Evolutionary conservation across 2,329 filamentous ascomycete genomes (phyloP).

Genomic region (Xylariaceae sp.): DNA sequence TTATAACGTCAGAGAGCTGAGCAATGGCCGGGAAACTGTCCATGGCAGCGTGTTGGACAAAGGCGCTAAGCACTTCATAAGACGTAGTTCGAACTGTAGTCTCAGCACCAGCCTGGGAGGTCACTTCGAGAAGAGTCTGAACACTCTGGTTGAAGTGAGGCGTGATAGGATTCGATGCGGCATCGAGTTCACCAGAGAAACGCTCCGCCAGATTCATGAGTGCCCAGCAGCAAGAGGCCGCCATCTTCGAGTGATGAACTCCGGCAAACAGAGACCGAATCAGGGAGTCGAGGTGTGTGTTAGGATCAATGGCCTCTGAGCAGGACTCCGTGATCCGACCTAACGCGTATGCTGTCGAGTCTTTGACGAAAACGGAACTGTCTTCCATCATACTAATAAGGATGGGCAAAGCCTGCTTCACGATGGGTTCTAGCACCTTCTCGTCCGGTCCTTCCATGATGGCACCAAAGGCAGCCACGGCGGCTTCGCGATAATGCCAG

Average conservation of each 20-base stretch:
- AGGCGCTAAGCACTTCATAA: conserved; percentile 94
- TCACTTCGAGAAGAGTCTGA: conserved; percentile 76
- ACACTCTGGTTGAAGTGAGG: conserved; percentile 92
- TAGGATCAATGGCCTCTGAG: conserved; percentile 83
- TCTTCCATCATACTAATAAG: conserved; percentile 92
- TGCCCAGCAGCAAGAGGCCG: conserved; percentile 96
- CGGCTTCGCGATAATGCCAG: conserved; percentile 92
- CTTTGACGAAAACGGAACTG: conserved; percentile 79
- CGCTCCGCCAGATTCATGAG: conserved; percentile 97
- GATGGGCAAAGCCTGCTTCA: conserved; percentile 90
- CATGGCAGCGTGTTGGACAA: conserved; percentile 82
- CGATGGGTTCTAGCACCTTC: conserved; percentile 82
- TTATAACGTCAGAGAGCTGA: conserved; percentile 76
- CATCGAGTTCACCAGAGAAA: conserved; percentile 81
- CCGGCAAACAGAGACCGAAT: conserved; percentile 87
- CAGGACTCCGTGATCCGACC: conserved; percentile 94
- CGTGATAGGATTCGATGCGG: conserved; percentile 73
- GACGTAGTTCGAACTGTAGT: conserved; percentile 88
- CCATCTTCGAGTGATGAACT: conserved; percentile 91
- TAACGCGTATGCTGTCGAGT: conserved; percentile 92
- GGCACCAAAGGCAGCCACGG: conserved; percentile 93
- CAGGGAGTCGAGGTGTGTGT: conserved; percentile 73
- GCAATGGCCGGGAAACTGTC: conserved; percentile 79
- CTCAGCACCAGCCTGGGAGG: conserved; percentile 75
- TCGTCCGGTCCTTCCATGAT: conserved; percentile 99